These are phyloP conservation scores for Oryza glumipatula DNA, from an alignment of 176 grass and related monocot species.

Conservation along the genomic window DNA sequence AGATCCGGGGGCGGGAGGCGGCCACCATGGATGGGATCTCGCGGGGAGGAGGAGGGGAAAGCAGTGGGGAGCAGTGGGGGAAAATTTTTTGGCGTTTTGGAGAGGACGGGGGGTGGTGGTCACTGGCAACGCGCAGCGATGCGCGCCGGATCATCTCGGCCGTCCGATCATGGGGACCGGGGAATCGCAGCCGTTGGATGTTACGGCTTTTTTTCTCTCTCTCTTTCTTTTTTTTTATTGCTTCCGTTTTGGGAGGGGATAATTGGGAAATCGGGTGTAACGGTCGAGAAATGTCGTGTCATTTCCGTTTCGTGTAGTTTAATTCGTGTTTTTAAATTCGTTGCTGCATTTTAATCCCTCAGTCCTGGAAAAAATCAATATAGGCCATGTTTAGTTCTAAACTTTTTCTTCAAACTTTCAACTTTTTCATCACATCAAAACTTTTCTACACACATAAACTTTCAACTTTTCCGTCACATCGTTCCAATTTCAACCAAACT, in stretches of 20 bases:
- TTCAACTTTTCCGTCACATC: too few species aligned
- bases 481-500: too few species aligned
- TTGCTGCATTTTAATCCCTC: too few species aligned
- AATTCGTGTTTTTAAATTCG: not conserved
- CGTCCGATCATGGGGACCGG: constrained; percentile 7
- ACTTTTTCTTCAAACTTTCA: too few species aligned
- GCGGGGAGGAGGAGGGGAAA: constrained; percentile 34
- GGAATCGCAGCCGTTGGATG: not conserved
- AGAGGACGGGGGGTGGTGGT: not conserved
- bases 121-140: constrained; percentile 16
- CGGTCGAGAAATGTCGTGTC: constrained; percentile 7
- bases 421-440: too few species aligned
- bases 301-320: not conserved
- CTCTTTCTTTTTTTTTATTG: not conserved
- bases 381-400: too few species aligned
- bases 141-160: not conserved
- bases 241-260: constrained; percentile 16
- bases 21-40: constrained; percentile 67
- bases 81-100: constrained; percentile 46
- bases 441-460: too few species aligned
- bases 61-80: constrained; percentile 32
- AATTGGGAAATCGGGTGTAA: constrained; percentile 36
- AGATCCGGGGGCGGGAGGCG: constrained; percentile 54
- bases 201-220: not conserved
- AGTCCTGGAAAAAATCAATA: too few species aligned